Evolutionary conservation across 805 yeast species (phyloP).

Genomic region (Cyberlindnera euphorbiae): DNA sequence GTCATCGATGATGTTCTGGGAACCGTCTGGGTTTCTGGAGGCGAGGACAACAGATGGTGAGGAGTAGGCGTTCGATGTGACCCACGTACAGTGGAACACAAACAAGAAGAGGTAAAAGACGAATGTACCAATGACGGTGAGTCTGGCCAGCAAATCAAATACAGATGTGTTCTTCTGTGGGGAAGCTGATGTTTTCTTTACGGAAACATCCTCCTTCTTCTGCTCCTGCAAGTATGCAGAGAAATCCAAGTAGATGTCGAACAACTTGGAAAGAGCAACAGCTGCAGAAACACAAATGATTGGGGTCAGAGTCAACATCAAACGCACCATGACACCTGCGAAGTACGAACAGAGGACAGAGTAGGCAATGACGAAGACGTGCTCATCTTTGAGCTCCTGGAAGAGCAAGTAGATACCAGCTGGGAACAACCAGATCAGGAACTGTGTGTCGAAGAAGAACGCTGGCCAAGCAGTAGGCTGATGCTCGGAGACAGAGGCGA

Average conservation of each 20-base stretch:
- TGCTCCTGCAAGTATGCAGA: constrained; percentile 28
- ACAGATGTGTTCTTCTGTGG: constrained; percentile 13
- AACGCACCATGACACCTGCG: constrained; percentile 98
- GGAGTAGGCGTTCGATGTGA: constrained; percentile 90
- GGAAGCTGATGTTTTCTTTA: constrained; percentile 7
- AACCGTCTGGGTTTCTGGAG: constrained; percentile 79
- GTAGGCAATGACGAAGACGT: constrained; percentile 87
- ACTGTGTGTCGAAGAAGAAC: constrained; percentile 88
- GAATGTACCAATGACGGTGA: constrained; percentile 62
- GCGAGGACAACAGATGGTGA: constrained; percentile 97
- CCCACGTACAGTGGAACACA: constrained; percentile 96
- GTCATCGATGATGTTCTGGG: constrained; percentile 83
- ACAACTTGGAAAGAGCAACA: constrained; percentile 76
- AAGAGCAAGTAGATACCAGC: constrained; percentile 91
- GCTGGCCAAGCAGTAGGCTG: constrained; percentile 99
- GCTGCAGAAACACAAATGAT: constrained; percentile 92
- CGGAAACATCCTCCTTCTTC: constrained; percentile 6
- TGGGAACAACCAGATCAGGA: constrained; percentile 97
- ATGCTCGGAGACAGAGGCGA: constrained; percentile 98
- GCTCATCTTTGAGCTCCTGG: constrained; percentile 87
- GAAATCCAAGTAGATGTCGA: constrained; percentile 77
- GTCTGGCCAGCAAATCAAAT: constrained; percentile 43
- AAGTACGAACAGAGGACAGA: constrained; percentile 92
- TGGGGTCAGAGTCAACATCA: constrained; percentile 96
- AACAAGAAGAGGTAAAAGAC: constrained; percentile 70